Base-by-base conservation (phyloP, 495 filamentous ascomycete genomes). In the Penicillium herquei region DNA sequence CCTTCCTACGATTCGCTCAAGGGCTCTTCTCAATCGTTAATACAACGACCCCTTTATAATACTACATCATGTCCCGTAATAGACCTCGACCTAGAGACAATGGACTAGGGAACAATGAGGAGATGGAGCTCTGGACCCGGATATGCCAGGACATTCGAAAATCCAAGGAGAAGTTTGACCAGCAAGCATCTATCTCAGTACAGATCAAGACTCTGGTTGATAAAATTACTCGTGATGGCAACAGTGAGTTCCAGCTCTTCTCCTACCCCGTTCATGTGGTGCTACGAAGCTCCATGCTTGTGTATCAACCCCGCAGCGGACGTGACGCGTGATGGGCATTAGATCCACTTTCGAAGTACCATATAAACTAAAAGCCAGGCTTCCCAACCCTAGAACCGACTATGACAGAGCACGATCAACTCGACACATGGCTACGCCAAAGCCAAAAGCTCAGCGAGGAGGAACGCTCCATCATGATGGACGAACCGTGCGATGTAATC, bases 371-470 rank as follows among this genome's bases (percentile, higher is more conserved):
- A 61, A 14, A 55, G 45, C 57, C n/a, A 40, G 33, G 26, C 46
- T 34, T 44, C 33, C 8, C 17, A 37, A 44, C 30, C 34, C 40
- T 45, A 61, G 75, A 64, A 60, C 70, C 75, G 10, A 70, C 63
- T 9, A 65, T 76, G 41, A 53, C 55, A 4, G 74, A 78, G 47
- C 72, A 77, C 46, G 72, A 74, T 42, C 73, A 81, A 43, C 73
- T 90, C 18, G 80, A 84, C 58, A 67, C 64, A 48, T 73, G 84
- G 48, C 83, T 85, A 61, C 80, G 87, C 31, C 84, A 87, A 57
- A 82, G 84, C 53, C 71, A 86, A 61, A 82, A 81, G 52, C 75
- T 87, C 18, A 79, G 78, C 41, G 85, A 89, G 55, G 81, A 87
- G 41, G 80, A 85, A 54, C 74, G 80, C 54, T 74, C 78, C 6